Percentiles rank a stretch among this genome's conserved stretches.
Conservation (phyloP, 2,329 filamentous ascomycete species). For the Colletotrichum lentis region DNA sequence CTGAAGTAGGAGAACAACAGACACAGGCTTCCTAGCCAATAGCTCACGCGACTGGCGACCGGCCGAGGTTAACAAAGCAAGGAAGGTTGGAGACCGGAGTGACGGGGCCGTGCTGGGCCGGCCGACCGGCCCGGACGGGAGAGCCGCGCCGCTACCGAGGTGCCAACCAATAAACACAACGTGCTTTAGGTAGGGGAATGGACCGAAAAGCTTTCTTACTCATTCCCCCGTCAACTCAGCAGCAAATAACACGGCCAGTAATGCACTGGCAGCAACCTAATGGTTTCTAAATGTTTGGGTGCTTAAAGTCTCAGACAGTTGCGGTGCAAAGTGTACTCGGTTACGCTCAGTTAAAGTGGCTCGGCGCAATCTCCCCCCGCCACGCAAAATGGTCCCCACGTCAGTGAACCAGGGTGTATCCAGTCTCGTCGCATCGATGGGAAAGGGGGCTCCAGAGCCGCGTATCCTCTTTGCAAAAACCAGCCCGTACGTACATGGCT, state of each 20-base stretch:
- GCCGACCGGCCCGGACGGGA: not conserved
- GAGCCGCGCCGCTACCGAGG: not conserved
- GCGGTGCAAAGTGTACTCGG: conserved; percentile 4
- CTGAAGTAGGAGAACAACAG: too few species aligned
- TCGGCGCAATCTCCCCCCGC: conserved; percentile 32
- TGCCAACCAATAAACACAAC: not conserved
- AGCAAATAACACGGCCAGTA: not conserved
- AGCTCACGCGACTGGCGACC: not conserved
- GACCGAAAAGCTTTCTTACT: not conserved
- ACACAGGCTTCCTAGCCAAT: not conserved
- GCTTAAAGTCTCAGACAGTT: conserved; percentile 3
- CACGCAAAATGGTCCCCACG: conserved; percentile 28
- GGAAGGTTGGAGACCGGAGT: not conserved
- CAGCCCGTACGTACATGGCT: conserved; percentile 3
- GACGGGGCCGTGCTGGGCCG: not conserved
- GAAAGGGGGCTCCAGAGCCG: conserved; percentile 33
- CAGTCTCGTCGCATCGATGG: conserved; percentile 16
- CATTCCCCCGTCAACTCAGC: not conserved
- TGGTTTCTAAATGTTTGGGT: not conserved
- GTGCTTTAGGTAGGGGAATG: not conserved
- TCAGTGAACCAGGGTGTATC: conserved; percentile 23
- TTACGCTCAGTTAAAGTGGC: conserved; percentile 22
- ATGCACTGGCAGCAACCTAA: not conserved
- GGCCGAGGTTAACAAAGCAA: not conserved
- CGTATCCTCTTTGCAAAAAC: conserved; percentile 21